These are phyloP conservation scores for Lasiosphaeris hirsuta DNA, from an alignment of 495 filamentous ascomycete species.

Conservation along the genomic window DNA sequence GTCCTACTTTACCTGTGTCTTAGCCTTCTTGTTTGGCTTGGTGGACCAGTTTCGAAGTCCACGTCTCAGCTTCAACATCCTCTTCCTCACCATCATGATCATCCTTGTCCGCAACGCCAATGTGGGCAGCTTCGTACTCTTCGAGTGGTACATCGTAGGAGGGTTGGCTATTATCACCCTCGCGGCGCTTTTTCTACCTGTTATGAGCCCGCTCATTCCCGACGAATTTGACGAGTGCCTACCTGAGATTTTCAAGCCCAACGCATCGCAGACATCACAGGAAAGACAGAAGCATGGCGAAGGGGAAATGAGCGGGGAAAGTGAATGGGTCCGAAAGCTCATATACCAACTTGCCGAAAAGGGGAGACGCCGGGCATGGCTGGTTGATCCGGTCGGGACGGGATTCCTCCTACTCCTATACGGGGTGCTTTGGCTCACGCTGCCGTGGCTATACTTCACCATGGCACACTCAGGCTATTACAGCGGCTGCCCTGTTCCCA, in stretches of 20 bases:
- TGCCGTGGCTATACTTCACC: not conserved
- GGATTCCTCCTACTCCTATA: not conserved
- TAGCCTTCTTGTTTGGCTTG: not conserved
- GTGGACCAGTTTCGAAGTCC: not conserved
- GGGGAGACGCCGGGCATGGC: not conserved
- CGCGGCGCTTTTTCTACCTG: not conserved
- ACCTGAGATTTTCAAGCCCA: too few relatives aligned
- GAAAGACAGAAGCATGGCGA: too few relatives aligned
- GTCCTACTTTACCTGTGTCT: not conserved
- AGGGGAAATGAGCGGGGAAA: too few relatives aligned
- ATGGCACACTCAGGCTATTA: not conserved
- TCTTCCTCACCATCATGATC: not conserved
- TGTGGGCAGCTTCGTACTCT: not conserved
- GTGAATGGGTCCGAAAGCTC: too few relatives aligned
- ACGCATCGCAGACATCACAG: too few relatives aligned
- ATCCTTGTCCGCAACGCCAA: not conserved
- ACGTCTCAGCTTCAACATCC: slow-evolving; percentile 1
- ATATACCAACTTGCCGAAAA: too few relatives aligned
- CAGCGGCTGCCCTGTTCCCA: not conserved
- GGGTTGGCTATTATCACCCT: not conserved
- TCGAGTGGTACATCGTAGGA: not conserved
- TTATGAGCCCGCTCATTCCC: not conserved
- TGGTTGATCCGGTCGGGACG: not conserved
- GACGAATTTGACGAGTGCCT: not conserved
- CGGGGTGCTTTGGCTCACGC: not conserved